Evolutionary conservation across 1,284 basidiomycete species (phyloP), one percentile per base, ranked within the genome.

Genomic region (Schizophyllum amplum): DNA sequence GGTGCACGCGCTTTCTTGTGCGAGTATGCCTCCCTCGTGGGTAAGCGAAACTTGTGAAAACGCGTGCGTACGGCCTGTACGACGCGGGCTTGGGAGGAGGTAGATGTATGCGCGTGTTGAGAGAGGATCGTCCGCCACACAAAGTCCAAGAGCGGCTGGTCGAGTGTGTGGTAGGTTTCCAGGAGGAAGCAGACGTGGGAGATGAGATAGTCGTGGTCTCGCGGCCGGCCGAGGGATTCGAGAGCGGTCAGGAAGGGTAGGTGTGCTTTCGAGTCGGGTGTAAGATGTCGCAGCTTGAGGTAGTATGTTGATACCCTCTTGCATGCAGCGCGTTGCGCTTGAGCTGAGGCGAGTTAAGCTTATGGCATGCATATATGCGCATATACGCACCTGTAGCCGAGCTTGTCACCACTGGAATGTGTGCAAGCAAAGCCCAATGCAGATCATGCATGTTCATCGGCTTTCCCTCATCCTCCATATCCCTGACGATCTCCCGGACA

Each of bases 371-470:
- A 17, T 42, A 42, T 17, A 9, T 9, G 2, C 17, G 52, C 47
- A 25, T 22, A n/a, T 24, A 33, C 57, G 56, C 60, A 62, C 55
- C 42, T 42, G 17, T 4, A 17, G 33, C 17, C 33, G 52, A 53
- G 20, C 17, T 57, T 50, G 27, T 63, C 61, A 50, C 64, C 53
- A 51, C 51, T 0, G 67, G 66, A 23, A 75, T 61, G 51, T 65
- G 56, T 5, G 70, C 69, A 25, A 67, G 68, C 72, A 76, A 72
- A 27, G 69, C 60, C 75, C 75, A 76, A 60, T 71, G 75, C 15
- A 67, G 66, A 57, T 74, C 33, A 17, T 9, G 17, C 17, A 17
- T 42, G 33, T 17, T 9, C 4, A 42, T 13, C 33, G 33, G 3
- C 33, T 42, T 42, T 9, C 33, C 7, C 2, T 42, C 13, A 3